These are phyloP conservation scores for Zangia roseola DNA, from an alignment of 768 basidiomycete species.

Conservation along the genomic window DNA sequence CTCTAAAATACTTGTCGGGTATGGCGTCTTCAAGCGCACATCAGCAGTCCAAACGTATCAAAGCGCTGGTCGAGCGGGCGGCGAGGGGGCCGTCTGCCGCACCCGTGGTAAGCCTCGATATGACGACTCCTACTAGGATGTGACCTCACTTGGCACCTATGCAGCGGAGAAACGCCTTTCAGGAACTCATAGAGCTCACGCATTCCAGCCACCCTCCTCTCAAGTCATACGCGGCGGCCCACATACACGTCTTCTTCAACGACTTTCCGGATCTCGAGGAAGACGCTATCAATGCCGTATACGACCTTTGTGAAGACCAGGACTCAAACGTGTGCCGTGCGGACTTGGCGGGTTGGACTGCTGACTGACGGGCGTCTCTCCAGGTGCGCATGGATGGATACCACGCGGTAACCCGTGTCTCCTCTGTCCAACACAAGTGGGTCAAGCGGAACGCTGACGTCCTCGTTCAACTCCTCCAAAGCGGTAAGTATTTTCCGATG, in stretches of 20 bases:
- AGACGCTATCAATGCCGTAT: conserved; percentile 72
- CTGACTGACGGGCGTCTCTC: conserved; percentile 1
- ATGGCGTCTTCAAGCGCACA: conserved; percentile 23
- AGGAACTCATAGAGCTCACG: conserved; percentile 52
- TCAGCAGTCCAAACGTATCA: conserved; percentile 21
- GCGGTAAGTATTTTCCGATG: conserved; percentile 46
- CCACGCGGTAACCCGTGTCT: conserved; percentile 52
- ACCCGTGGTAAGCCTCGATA: conserved; percentile 35
- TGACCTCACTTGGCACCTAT: conserved; percentile 12
- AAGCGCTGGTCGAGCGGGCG: conserved; percentile 45
- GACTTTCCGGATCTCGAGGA: conserved; percentile 75
- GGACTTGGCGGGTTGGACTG: conserved; percentile 5
- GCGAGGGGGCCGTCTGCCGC: conserved; percentile 38
- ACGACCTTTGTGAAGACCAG: conserved; percentile 75
- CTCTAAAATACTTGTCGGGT: neutral
- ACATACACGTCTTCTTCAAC: conserved; percentile 57
- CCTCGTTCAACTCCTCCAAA: conserved; percentile 70
- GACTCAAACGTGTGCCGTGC: conserved; percentile 42
- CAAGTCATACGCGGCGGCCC: conserved; percentile 57
- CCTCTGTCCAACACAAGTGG: conserved; percentile 50
- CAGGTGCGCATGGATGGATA: conserved; percentile 75
- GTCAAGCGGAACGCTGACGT: conserved; percentile 74
- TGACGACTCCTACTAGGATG: neutral
- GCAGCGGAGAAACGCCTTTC: conserved; percentile 53
- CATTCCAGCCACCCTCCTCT: conserved; percentile 45